Conservation (phyloP, 805 yeast genomes). For the Pichia nakasei region DNA sequence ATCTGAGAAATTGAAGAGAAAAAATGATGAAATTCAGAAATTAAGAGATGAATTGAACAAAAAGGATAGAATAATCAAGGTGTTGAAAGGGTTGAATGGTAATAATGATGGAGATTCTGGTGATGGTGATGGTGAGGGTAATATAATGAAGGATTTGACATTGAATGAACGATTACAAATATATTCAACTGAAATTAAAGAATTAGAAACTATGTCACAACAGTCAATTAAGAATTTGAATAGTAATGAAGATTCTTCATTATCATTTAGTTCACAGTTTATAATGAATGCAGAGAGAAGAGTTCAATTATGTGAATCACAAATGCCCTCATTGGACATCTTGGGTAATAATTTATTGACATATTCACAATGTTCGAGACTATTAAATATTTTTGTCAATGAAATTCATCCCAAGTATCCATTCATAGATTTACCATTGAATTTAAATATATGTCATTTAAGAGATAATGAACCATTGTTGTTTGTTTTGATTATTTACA, state of each 20-base stretch:
- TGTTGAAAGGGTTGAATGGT: constrained; percentile 7
- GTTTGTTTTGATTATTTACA: constrained; percentile 56
- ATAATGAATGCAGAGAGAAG: constrained; percentile 38
- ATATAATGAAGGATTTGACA: constrained; percentile 18
- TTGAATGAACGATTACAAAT: constrained; percentile 17
- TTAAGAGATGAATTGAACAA: constrained; percentile 10
- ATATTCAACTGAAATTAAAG: constrained; percentile 33
- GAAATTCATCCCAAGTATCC: constrained; percentile 44
- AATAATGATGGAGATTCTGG: too few species aligned
- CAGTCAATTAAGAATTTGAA: constrained; percentile 10
- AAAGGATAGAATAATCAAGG: constrained; percentile 8
- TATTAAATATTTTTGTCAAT: constrained; percentile 43
- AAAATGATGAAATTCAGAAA: constrained; percentile 20
- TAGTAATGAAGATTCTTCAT: neutral
- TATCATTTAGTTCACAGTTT: constrained; percentile 30
- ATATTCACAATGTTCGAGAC: constrained; percentile 45
- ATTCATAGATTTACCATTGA: constrained; percentile 44
- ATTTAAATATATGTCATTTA: constrained; percentile 37
- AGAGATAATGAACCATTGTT: constrained; percentile 48
- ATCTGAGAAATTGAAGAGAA: constrained; percentile 16
- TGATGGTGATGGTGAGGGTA: constrained; percentile 20
- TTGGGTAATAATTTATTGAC: constrained; percentile 51
- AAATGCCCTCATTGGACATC: constrained; percentile 33
- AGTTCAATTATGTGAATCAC: constrained; percentile 24
- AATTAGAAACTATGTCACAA: constrained; percentile 27